phyloP scores from a whole-genome alignment of 495 filamentous ascomycete species.

The Neurospora sublineolata region DNA sequence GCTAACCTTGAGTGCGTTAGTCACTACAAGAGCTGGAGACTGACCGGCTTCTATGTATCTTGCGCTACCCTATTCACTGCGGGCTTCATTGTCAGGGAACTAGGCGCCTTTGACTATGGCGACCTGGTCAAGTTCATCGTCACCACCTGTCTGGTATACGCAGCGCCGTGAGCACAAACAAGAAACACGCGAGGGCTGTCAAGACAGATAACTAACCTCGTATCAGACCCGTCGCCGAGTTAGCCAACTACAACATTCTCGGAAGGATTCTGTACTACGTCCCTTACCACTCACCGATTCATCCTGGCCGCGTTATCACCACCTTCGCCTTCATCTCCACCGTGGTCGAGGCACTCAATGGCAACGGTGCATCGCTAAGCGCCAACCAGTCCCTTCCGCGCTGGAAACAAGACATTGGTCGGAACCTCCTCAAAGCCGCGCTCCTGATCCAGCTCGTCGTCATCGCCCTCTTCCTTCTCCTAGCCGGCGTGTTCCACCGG shows the following conservation, averaged over 20 bases:
- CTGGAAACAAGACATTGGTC: constrained; percentile 39
- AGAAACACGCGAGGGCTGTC: background rate
- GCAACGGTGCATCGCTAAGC: constrained; percentile 51
- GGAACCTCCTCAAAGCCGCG: constrained; percentile 50
- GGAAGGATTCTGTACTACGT: constrained; percentile 70
- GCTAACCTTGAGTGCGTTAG: constrained; percentile 35
- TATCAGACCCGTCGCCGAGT: constrained; percentile 56
- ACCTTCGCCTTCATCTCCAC: constrained; percentile 59
- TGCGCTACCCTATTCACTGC: constrained; percentile 36
- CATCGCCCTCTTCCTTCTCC: constrained; percentile 46
- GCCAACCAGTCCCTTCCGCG: constrained; percentile 41
- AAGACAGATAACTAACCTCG: background rate
- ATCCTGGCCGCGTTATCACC: constrained; percentile 63
- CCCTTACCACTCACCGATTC: constrained; percentile 64
- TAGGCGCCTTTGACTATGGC: constrained; percentile 47
- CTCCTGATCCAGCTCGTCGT: constrained; percentile 58
- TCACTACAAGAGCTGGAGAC: constrained; percentile 38
- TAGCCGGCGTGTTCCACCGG: constrained; percentile 48
- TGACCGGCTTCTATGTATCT: constrained; percentile 27
- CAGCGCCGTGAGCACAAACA: constrained; percentile 47
- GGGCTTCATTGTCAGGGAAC: constrained; percentile 47
- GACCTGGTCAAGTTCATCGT: constrained; percentile 48
- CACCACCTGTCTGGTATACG: constrained; percentile 49
- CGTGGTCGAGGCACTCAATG: constrained; percentile 56
- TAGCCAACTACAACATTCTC: constrained; percentile 64